Conservation (phyloP, 352 stramenopile species). For the Phytophthora lateralis region DNA sequence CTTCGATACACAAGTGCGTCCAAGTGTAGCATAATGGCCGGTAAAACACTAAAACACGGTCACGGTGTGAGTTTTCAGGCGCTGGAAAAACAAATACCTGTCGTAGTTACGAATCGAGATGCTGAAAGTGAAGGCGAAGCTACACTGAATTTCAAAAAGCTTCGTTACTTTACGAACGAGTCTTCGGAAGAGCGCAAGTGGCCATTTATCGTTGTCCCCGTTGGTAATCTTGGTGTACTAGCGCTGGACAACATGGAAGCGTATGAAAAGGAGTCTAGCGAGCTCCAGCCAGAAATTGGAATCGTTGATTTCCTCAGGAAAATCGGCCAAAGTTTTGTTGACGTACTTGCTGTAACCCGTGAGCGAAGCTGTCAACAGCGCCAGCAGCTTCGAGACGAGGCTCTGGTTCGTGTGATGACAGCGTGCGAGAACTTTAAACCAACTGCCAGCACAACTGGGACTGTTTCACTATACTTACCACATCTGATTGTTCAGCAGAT, state of each 20-base stretch:
- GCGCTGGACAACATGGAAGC: conserved; percentile 66
- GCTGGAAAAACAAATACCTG: conserved; percentile 40
- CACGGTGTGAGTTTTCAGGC: conserved; percentile 64
- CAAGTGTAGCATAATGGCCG: conserved; percentile 54
- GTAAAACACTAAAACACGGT: conserved; percentile 61
- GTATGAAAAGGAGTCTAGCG: conserved; percentile 46
- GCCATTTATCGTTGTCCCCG: conserved; percentile 71
- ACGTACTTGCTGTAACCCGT: conserved; percentile 20
- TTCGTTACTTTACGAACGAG: conserved; percentile 50
- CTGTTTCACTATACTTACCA: conserved; percentile 42
- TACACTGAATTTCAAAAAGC: conserved; percentile 14
- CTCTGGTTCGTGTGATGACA: conserved; percentile 55
- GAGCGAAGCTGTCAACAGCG: conserved; percentile 16
- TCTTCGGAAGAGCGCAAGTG: conserved; percentile 33
- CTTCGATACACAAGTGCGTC: conserved; percentile 66
- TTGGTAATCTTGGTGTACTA: conserved; percentile 54
- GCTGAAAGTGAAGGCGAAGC: conserved; percentile 3
- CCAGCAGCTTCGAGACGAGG: conserved; percentile 33
- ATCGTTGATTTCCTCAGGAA: conserved; percentile 77
- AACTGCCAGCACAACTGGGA: not conserved
- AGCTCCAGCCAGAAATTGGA: conserved; percentile 67
- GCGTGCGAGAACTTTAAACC: conserved; percentile 57
- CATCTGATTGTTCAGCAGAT: conserved; percentile 58
- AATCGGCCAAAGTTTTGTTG: conserved; percentile 37
- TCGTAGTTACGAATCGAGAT: conserved; percentile 47